Conservation (phyloP, 225 moss, liverwort and hornwort genomes). For the Polytrichum commune region DNA sequence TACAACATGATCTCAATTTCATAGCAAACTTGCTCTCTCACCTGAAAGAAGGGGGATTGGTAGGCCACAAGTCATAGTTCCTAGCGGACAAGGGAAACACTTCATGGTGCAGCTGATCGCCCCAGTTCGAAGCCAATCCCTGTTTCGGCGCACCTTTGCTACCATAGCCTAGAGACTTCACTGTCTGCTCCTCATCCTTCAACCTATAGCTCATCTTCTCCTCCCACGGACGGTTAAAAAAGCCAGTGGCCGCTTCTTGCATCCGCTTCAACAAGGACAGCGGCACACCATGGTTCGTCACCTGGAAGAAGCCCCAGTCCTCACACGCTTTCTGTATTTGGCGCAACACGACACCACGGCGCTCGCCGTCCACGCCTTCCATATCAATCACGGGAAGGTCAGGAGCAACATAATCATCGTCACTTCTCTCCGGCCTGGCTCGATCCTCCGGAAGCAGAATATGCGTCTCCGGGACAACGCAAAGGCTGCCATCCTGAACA, state of each 20-base stretch:
- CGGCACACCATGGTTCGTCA: slow-evolving; percentile 38
- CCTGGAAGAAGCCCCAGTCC: slow-evolving; percentile 45
- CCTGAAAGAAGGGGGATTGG: slow-evolving; percentile 16
- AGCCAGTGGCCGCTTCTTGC: slow-evolving; percentile 18
- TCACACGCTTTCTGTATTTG: slow-evolving; percentile 32
- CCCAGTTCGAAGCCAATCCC: slow-evolving; percentile 15
- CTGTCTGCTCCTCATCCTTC: not conserved
- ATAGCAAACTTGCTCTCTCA: not conserved
- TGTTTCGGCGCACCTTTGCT: slow-evolving; percentile 13
- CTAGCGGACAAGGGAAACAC: slow-evolving; percentile 17
- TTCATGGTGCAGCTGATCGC: slow-evolving; percentile 17
- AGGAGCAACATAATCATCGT: not conserved
- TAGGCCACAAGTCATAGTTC: slow-evolving; percentile 24
- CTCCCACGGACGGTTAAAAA: slow-evolving; percentile 31
- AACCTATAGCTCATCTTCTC: slow-evolving; percentile 21
- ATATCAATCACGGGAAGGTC: slow-evolving; percentile 24
- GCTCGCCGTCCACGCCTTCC: slow-evolving; percentile 14
- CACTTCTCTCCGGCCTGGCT: slow-evolving; percentile 2
- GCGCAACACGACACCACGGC: slow-evolving; percentile 11
- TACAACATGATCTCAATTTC: too few relatives aligned
- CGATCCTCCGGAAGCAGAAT: slow-evolving; percentile 17
- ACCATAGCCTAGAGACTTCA: slow-evolving; percentile 17
- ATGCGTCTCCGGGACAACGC: slow-evolving; percentile 17
- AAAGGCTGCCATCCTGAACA: slow-evolving; percentile 21
- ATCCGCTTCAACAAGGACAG: slow-evolving; percentile 16